phyloP scores from a whole-genome alignment of 2,329 filamentous ascomycete genomes.

The Lasiodiplodia gonubiensis region DNA sequence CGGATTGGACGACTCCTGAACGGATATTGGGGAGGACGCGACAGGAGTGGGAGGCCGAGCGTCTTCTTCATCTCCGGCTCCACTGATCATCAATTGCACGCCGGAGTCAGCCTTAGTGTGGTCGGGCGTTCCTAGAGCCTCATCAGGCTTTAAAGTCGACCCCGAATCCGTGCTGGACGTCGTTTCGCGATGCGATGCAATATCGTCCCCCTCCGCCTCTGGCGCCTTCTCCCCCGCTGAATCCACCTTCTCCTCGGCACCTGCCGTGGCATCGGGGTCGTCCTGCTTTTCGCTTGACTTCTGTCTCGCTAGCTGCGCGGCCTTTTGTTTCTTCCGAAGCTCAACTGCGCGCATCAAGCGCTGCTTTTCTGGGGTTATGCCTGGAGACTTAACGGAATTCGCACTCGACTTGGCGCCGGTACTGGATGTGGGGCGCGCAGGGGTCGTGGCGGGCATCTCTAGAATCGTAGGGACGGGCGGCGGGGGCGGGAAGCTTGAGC shows the following conservation, averaged over 20 bases:
- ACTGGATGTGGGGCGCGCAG: conserved; percentile 46
- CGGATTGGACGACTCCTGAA: conserved; percentile 44
- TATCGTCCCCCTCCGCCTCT: conserved; percentile 14
- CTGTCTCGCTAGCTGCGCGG: conserved; percentile 43
- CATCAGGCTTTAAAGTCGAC: conserved; percentile 27
- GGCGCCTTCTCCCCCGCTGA: conserved; percentile 15
- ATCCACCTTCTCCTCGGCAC: conserved; percentile 30
- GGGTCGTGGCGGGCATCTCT: conserved; percentile 41
- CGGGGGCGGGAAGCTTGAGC: conserved; percentile 41
- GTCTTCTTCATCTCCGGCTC: conserved; percentile 43
- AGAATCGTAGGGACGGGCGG: conserved; percentile 44
- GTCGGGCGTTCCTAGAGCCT: conserved; percentile 18
- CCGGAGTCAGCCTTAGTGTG: conserved; percentile 60
- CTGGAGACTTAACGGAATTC: conserved; percentile 48
- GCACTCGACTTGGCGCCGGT: conserved; percentile 37
- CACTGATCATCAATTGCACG: conserved; percentile 55
- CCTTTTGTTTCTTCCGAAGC: conserved; percentile 80
- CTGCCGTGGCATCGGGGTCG: conserved; percentile 27
- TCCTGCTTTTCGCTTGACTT: conserved; percentile 30
- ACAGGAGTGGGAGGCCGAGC: conserved; percentile 41
- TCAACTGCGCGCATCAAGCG: conserved; percentile 94
- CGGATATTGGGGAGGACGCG: conserved; percentile 46
- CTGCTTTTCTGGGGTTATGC: conserved; percentile 87
- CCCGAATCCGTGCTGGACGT: conserved; percentile 28
- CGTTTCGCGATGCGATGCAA: conserved; percentile 22